phyloP scores from a whole-genome alignment of 257 asterid species.

The Jacaranda mimosifolia region DNA sequence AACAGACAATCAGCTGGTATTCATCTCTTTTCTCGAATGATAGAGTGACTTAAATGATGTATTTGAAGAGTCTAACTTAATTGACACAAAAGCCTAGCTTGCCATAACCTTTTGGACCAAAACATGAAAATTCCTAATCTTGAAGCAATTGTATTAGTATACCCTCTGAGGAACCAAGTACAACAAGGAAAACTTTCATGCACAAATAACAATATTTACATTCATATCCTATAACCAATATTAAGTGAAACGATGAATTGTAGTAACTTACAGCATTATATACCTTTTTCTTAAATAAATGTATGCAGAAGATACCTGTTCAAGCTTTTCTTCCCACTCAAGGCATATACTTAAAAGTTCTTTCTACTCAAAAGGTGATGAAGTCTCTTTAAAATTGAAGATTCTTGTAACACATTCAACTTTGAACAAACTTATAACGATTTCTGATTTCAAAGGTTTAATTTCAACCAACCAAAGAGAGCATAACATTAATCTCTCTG shows the following conservation, averaged over 20 bases:
- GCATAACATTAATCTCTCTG: not conserved
- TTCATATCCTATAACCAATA: not conserved
- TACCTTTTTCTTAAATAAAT: not conserved
- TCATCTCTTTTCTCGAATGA: not conserved
- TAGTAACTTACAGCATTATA: not conserved
- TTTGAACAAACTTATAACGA: not conserved
- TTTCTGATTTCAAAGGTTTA: not conserved
- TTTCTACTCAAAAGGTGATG: constrained; percentile 1
- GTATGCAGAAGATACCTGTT: not conserved
- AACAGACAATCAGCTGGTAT: not conserved
- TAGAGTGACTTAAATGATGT: not conserved
- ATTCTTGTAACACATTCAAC: not conserved
- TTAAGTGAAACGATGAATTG: not conserved
- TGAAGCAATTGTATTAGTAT: not conserved
- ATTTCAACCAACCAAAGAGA: not conserved
- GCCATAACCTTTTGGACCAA: not conserved
- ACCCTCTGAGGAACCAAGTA: not conserved
- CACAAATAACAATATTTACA: not conserved
- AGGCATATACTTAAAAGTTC: not conserved
- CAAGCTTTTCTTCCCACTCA: constrained; percentile 1
- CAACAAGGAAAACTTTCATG: not conserved
- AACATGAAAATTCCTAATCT: not conserved
- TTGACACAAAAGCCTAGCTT: too few relatives aligned
- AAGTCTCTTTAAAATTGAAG: not conserved
- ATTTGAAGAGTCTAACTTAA: too few relatives aligned